Evolutionary conservation across 164 flowering plant genomes (phyloP).

Genomic region (Tetracentron sinense): DNA sequence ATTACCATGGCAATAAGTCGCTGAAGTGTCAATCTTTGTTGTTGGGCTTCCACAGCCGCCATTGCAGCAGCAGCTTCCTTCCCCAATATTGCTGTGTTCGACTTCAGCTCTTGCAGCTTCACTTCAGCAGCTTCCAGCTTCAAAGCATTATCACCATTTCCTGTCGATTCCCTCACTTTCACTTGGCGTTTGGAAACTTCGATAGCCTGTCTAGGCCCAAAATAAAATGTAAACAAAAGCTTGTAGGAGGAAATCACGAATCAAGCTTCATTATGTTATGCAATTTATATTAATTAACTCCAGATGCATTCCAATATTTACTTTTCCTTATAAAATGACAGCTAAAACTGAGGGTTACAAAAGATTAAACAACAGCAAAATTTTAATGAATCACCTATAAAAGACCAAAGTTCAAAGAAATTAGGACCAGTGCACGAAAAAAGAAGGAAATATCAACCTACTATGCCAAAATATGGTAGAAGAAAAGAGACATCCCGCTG

Average conservation of each 20-base stretch:
- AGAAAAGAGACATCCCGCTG: not conserved
- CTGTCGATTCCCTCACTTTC: slow-evolving; percentile 64
- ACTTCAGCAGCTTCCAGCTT: slow-evolving; percentile 82
- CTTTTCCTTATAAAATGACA: not conserved
- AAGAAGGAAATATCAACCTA: not conserved
- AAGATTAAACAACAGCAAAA: too few species aligned
- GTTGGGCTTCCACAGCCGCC: slow-evolving; percentile 97
- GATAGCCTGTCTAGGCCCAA: slow-evolving; percentile 53
- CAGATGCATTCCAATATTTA: not conserved
- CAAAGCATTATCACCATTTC: slow-evolving; percentile 43
- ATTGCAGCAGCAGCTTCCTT: slow-evolving; percentile 95
- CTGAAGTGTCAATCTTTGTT: slow-evolving; percentile 87
- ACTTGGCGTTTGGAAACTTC: slow-evolving; percentile 86
- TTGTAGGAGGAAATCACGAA: not conserved
- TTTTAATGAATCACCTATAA: not conserved
- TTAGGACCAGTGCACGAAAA: not conserved
- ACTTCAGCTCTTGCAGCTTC: slow-evolving; percentile 79
- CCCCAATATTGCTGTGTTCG: slow-evolving; percentile 69
- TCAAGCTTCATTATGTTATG: not conserved
- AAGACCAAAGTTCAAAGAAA: not conserved
- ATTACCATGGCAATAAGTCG: slow-evolving; percentile 82
- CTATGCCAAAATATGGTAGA: too few species aligned
- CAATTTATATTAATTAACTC: not conserved
- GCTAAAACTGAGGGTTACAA: too few species aligned
- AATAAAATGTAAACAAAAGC: slow-evolving; percentile 2